Percentiles rank a stretch among this genome's conserved stretches.
Conservation (phyloP, 73 alveolate genomes). For the Durusdinium trenchii region DNA sequence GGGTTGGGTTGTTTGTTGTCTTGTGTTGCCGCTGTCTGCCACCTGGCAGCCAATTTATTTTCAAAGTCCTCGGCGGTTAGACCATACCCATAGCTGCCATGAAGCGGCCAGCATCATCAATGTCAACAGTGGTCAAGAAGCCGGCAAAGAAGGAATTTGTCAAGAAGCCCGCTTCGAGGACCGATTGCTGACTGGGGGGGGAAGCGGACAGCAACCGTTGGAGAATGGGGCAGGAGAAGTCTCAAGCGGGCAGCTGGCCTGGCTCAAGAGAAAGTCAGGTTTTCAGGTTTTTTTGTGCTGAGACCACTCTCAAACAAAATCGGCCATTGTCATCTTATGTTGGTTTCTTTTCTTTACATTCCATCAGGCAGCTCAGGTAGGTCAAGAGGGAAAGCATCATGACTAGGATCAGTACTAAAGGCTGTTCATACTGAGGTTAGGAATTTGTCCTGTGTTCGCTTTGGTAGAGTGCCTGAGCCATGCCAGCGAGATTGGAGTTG, state of each 20-base stretch:
- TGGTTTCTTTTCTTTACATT: too few species aligned
- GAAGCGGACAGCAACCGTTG: neutral
- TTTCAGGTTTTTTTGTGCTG: neutral
- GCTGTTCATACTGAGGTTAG: neutral
- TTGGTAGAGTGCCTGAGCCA: neutral
- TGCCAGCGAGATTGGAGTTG: neutral
- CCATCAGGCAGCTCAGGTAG: too few species aligned
- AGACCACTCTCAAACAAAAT: neutral
- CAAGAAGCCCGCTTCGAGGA: slow-evolving; percentile 12
- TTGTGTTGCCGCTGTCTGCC: neutral
- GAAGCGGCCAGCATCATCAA: slow-evolving; percentile 10
- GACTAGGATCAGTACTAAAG: too few species aligned
- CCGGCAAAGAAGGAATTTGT: neutral
- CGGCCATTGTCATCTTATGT: too few species aligned
- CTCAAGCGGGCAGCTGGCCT: neutral
- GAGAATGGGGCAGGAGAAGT: neutral
- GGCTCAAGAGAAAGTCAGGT: neutral
- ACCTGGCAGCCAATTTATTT: neutral
- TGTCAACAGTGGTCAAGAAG: neutral
- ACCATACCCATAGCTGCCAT: neutral
- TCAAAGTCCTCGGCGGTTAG: neutral
- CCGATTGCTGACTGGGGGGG: neutral
- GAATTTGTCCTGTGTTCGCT: neutral
- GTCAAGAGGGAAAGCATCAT: too few species aligned
- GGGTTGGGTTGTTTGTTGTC: neutral